These are phyloP conservation scores for Phytophthora multivora DNA, from an alignment of 352 stramenopile species.

Conservation along the genomic window DNA sequence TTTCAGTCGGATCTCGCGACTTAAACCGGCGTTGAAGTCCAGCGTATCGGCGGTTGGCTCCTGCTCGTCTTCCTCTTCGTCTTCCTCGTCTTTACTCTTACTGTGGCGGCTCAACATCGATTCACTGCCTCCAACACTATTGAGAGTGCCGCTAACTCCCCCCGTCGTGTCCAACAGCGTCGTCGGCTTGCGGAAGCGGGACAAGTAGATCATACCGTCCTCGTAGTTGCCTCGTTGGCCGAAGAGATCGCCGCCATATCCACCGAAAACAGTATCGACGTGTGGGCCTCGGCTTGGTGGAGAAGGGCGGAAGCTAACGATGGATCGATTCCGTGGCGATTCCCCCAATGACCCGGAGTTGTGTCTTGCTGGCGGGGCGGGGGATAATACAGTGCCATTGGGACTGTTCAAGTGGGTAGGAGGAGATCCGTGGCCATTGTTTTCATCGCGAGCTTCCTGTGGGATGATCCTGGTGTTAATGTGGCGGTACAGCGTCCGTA, in stretches of 20 bases:
- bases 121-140: conserved; percentile 16
- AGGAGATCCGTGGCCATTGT: conserved; percentile 22
- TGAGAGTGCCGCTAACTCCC: conserved; percentile 24
- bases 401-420: conserved; percentile 25
- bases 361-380: conserved; percentile 41
- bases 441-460: conserved; percentile 59
- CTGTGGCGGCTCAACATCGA: conserved; percentile 45
- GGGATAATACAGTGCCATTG: conserved; percentile 6
- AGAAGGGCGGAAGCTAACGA: conserved; percentile 29
- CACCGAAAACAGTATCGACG: conserved; percentile 57
- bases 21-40: conserved; percentile 39
- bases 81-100: conserved; percentile 45
- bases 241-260: conserved; percentile 84
- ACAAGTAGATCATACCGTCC: conserved; percentile 89
- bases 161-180: conserved; percentile 31
- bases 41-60: conserved; percentile 39
- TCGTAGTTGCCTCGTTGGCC: conserved; percentile 84
- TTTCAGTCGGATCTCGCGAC: conserved; percentile 72
- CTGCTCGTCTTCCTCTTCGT: conserved; percentile 56
- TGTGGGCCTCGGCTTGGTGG: conserved; percentile 26
- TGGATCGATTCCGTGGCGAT: conserved; percentile 61
- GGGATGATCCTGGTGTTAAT: conserved; percentile 90
- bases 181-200: conserved; percentile 70
- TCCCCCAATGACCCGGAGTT: conserved; percentile 38
- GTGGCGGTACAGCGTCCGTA: conserved; percentile 82